Evolutionary conservation across 164 flowering plant species (phyloP).

Genomic region (Annona cherimola): DNA sequence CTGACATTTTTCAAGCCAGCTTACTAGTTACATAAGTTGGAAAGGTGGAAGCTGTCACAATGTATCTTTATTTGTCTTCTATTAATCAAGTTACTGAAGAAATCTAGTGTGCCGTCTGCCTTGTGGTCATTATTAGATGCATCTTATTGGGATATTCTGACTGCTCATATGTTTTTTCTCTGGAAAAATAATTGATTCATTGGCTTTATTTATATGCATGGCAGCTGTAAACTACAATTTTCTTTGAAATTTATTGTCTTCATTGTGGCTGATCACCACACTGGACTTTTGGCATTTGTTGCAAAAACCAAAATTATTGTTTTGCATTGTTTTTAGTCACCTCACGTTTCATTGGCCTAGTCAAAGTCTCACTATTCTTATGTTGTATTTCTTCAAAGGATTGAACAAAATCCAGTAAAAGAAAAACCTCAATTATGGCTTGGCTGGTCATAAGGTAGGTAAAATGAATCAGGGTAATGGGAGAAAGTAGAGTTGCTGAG

Average conservation of each 20-base stretch:
- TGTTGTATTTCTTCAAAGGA: too few relatives aligned
- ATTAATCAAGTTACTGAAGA: background rate
- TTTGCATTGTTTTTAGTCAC: background rate
- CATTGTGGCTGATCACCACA: background rate
- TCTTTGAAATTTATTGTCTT: background rate
- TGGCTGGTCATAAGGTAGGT: too few relatives aligned
- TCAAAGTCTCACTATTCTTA: too few relatives aligned
- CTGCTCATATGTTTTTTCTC: background rate
- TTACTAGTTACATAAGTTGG: background rate
- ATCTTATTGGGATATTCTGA: background rate
- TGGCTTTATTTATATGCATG: background rate
- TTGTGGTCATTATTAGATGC: background rate
- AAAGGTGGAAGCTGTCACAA: background rate
- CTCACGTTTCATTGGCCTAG: too few relatives aligned
- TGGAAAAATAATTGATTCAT: background rate
- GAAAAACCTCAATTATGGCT: too few relatives aligned
- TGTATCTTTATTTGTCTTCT: background rate
- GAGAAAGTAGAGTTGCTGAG: too few relatives aligned
- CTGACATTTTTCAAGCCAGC: background rate
- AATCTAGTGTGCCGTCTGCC: background rate
- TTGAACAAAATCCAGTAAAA: too few relatives aligned
- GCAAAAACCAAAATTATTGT: background rate
- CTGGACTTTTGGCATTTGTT: background rate
- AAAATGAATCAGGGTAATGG: too few relatives aligned
- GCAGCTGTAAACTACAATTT: background rate